phyloP scores from a whole-genome alignment of 495 filamentous ascomycete genomes.

The Thermochaetoides thermophila region DNA sequence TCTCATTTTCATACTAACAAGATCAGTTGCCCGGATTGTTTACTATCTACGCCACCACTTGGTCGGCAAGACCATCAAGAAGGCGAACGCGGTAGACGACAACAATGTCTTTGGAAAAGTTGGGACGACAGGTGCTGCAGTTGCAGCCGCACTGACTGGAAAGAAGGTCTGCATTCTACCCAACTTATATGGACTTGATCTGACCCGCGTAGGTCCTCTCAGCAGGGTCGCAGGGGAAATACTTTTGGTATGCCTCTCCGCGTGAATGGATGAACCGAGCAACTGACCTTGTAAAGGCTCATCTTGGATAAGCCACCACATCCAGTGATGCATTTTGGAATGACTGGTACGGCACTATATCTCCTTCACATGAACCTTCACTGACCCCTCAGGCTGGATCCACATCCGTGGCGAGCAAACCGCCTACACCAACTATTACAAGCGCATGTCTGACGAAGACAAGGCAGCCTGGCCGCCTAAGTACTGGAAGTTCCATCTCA shows the following conservation, averaged over 20 bases:
- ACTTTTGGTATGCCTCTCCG: slow-evolving; percentile 53
- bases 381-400: slow-evolving; percentile 52
- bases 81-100: slow-evolving; percentile 60
- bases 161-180: slow-evolving; percentile 37
- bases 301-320: slow-evolving; percentile 52
- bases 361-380: not conserved
- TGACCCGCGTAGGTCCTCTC: slow-evolving; percentile 38
- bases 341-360: slow-evolving; percentile 28
- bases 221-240: slow-evolving; percentile 81
- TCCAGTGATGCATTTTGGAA: slow-evolving; percentile 83
- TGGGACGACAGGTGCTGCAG: slow-evolving; percentile 56
- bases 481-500: slow-evolving; percentile 72
- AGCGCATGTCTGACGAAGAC: slow-evolving; percentile 43
- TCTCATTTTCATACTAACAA: slow-evolving; percentile 2
- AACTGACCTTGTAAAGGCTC: slow-evolving; percentile 20
- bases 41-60: slow-evolving; percentile 68
- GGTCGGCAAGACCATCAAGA: slow-evolving; percentile 64
- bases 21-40: slow-evolving; percentile 62
- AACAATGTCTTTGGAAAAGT: slow-evolving; percentile 75
- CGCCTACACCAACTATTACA: slow-evolving; percentile 55
- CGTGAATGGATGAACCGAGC: not conserved
- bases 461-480: slow-evolving; percentile 68
- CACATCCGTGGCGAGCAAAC: slow-evolving; percentile 63
- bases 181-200: not conserved
- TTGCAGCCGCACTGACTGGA: slow-evolving; percentile 57